Base-by-base conservation (phyloP, 306 rosid species). In the Vigna hirtella region DNA sequence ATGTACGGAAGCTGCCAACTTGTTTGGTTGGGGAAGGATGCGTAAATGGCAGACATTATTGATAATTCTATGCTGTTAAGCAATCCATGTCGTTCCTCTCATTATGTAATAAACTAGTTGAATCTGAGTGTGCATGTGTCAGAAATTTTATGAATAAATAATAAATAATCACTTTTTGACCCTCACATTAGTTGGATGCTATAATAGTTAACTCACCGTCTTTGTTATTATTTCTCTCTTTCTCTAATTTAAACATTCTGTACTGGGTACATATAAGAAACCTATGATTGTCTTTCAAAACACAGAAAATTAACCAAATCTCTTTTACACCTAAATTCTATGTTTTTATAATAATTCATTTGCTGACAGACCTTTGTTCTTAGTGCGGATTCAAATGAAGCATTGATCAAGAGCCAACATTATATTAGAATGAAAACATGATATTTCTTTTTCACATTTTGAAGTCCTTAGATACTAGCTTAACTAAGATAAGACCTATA, bases 31-130 rank as follows among this genome's bases (percentile, higher is more conserved):
- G 87, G 82, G 82, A 83, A 93, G 83, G 93, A 80, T 79, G 76
- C 36, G 76, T 70, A 76, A 90, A 90, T 88, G 97, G 96, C 91
- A 90, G 97, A 91, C 98, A 93, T 76, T 22, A 79, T 86, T 88
- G 70, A 84, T 87, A 79, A 88, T 82, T 55, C 81, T 79, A 73
- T 79, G 72, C 79, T 49, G 53, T 70, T 68, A 57, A 86, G 87
- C 71, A 85, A 87, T 85, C 87, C 88, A 81, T 73, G 89, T 51
- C 83, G 79, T 77, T 66, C 64, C 84, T 78, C 82, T 84, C 85
- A 84, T 77, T 81, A 59, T 84, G 75, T 55, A 85, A 77, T 78
- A 74, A 67, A 74, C 48, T 81, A 74, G 63, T 59, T 45, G 79
- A 88, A 77, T 79, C 77, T 81, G 70, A 56, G 49, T 66, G 76